phyloP scores from a whole-genome alignment of 805 yeast species.

The Pichia exigua region DNA sequence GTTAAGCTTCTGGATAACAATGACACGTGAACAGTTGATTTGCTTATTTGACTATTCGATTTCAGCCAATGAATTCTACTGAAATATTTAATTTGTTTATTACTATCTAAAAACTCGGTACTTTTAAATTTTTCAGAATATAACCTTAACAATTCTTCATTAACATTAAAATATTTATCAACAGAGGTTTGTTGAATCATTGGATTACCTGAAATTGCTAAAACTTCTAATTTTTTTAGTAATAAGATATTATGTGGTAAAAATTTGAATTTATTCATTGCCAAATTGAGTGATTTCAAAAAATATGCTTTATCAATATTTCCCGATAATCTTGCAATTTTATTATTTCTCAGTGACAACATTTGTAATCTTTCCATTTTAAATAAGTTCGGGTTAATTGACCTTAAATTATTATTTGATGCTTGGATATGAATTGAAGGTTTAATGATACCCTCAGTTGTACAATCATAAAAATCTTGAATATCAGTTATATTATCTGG shows the following conservation, averaged over 20 bases:
- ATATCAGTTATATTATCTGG: conserved; percentile 56
- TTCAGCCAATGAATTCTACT: conserved; percentile 26
- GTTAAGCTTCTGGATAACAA: conserved; percentile 25
- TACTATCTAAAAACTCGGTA: conserved; percentile 1
- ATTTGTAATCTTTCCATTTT: conserved; percentile 43
- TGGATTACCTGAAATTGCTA: conserved; percentile 46
- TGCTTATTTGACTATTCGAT: conserved; percentile 17
- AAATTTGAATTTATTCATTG: conserved; percentile 41
- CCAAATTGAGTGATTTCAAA: conserved; percentile 44
- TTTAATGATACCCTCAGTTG: conserved; percentile 24
- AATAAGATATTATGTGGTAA: conserved; percentile 48
- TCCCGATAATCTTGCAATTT: conserved; percentile 39
- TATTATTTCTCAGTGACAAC: conserved; percentile 44
- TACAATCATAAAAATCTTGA: conserved; percentile 40
- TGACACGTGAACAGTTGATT: conserved; percentile 17
- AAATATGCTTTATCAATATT: conserved; percentile 34
- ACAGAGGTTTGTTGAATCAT: conserved; percentile 17
- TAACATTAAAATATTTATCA: conserved; percentile 10
- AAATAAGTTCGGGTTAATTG: conserved; percentile 44
- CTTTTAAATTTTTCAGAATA: neutral
- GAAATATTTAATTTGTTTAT: conserved; percentile 16
- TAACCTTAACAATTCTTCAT: conserved; percentile 22
- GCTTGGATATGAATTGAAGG: conserved; percentile 42
- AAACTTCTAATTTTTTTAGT: conserved; percentile 33
- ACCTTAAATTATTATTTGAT: conserved; percentile 39